Evolutionary conservation across 2,329 filamentous ascomycete genomes (phyloP).

Genomic region (Clonostachys rhizophaga): DNA sequence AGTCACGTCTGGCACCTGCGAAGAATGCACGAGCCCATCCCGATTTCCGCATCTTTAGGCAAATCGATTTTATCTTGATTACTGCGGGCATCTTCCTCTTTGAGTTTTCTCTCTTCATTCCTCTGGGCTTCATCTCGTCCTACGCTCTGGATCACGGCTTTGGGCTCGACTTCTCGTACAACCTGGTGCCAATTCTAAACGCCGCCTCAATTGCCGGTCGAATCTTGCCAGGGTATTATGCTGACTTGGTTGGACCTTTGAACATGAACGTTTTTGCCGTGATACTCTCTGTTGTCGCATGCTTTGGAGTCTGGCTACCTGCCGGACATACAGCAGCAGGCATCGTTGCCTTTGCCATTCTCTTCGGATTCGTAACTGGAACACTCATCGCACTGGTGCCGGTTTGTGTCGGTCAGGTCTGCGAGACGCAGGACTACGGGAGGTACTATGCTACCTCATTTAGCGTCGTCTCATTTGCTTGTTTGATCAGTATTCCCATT

Average conservation of each 20-base stretch:
- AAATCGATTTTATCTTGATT: slow-evolving; percentile 50
- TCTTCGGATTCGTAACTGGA: neutral
- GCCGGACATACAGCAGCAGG: slow-evolving; percentile 22
- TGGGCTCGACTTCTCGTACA: slow-evolving; percentile 41
- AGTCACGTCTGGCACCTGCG: slow-evolving; percentile 55
- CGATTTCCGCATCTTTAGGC: slow-evolving; percentile 60
- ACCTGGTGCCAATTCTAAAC: slow-evolving; percentile 72
- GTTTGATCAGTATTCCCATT: slow-evolving; percentile 66
- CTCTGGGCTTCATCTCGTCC: slow-evolving; percentile 69
- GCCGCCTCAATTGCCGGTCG: slow-evolving; percentile 71
- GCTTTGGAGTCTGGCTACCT: slow-evolving; percentile 68
- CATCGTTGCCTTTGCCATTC: slow-evolving; percentile 33
- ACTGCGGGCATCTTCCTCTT: slow-evolving; percentile 59
- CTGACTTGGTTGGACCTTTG: slow-evolving; percentile 70
- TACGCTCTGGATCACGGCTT: slow-evolving; percentile 62
- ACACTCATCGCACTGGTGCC: neutral
- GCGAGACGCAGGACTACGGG: slow-evolving; percentile 76
- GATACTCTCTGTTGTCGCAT: slow-evolving; percentile 48
- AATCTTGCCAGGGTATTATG: slow-evolving; percentile 65
- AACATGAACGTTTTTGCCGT: slow-evolving; percentile 69
- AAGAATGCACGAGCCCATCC: slow-evolving; percentile 54
- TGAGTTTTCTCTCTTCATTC: slow-evolving; percentile 66
- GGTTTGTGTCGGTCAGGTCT: slow-evolving; percentile 66
- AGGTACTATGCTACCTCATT: slow-evolving; percentile 83
- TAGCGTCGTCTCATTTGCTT: slow-evolving; percentile 75